phyloP scores from a whole-genome alignment of 129 eudicot species.

The Saussurea involucrata region DNA sequence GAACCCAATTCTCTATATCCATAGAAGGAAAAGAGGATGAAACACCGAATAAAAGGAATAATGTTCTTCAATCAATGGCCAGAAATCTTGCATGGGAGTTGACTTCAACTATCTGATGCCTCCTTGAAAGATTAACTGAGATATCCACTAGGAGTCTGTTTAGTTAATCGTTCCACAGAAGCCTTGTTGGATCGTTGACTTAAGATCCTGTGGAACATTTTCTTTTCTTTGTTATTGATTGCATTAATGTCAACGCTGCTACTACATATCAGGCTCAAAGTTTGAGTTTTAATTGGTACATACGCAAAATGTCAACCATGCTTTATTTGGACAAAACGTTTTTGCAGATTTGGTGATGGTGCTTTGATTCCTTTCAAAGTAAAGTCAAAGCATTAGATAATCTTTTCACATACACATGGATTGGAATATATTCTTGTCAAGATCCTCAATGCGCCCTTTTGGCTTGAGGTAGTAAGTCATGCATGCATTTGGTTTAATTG shows the following conservation, averaged over 20 bases:
- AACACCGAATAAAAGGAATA: background rate
- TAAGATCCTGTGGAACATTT: background rate
- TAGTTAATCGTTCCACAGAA: background rate
- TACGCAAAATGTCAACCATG: background rate
- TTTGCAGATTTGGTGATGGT: conserved; percentile 3
- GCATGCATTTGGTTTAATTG: background rate
- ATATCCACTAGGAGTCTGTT: background rate
- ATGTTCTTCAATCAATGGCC: background rate
- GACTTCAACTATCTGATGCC: background rate
- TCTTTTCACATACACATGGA: background rate
- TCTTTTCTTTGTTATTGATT: background rate
- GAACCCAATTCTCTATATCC: background rate
- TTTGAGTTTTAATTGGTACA: background rate
- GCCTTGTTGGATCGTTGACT: background rate
- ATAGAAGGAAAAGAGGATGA: background rate
- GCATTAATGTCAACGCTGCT: background rate
- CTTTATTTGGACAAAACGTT: background rate
- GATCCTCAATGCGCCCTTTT: background rate
- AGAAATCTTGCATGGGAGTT: background rate
- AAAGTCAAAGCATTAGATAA: background rate
- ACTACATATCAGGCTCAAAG: background rate
- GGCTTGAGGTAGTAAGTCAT: background rate
- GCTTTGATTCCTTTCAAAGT: background rate
- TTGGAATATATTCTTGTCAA: background rate
- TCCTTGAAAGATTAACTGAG: background rate